Percentiles rank a stretch among this genome's conserved stretches.
Evolutionary conservation across 2,329 filamentous ascomycete genomes (phyloP).

Genomic region (Endoconidiophora polonica): DNA sequence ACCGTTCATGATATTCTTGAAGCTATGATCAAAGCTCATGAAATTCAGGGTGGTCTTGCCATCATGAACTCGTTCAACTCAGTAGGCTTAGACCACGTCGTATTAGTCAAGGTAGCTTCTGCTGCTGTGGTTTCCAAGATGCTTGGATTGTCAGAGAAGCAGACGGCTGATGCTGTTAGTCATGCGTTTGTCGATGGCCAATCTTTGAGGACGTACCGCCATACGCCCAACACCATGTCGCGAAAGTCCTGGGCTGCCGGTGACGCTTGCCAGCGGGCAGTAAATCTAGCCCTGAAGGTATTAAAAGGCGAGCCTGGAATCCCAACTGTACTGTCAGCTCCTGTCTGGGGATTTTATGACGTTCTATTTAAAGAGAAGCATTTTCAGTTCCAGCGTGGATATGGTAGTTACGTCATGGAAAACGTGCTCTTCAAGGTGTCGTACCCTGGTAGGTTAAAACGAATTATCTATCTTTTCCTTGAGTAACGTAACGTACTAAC

Average conservation of each 20-base stretch:
- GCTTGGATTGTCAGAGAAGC: conserved; percentile 73
- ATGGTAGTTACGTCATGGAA: conserved; percentile 99
- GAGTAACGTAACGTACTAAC: background rate
- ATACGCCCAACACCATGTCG: conserved; percentile 98
- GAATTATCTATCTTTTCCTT: background rate
- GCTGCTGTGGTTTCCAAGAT: conserved; percentile 90
- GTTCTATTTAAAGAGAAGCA: conserved; percentile 91
- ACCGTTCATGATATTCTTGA: conserved; percentile 84
- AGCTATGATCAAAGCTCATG: conserved; percentile 97
- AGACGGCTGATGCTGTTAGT: conserved; percentile 88
- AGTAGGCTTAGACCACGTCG: conserved; percentile 93
- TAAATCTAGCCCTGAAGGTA: conserved; percentile 82
- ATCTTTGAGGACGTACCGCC: conserved; percentile 88
- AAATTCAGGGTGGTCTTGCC: conserved; percentile 94
- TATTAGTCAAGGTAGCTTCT: conserved; percentile 93
- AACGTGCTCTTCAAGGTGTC: conserved; percentile 99
- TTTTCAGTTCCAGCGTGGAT: conserved; percentile 90
- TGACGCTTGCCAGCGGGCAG: conserved; percentile 90
- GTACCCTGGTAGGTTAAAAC: conserved; percentile 57
- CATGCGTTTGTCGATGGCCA: conserved; percentile 98
- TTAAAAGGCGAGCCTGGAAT: conserved; percentile 81
- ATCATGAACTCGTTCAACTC: conserved; percentile 98
- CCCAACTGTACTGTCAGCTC: conserved; percentile 81
- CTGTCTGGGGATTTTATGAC: conserved; percentile 97
- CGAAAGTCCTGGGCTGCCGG: conserved; percentile 98